Evolutionary conservation across 164 flowering plant species (phyloP).

Genomic region (Dillenia suffruticosa): DNA sequence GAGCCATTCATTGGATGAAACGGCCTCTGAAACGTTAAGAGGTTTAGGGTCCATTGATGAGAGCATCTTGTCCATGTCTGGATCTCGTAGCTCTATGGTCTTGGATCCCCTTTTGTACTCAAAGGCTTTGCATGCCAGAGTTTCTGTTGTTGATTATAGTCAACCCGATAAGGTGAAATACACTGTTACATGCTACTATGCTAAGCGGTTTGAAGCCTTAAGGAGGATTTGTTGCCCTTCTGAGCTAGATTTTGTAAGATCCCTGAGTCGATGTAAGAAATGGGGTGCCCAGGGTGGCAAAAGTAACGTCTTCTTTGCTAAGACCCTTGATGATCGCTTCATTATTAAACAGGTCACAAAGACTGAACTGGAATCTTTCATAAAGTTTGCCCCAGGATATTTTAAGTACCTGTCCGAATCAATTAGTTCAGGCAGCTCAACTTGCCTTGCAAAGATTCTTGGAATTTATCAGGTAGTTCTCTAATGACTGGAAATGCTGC

Average conservation of each 20-base stretch:
- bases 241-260: slow-evolving; percentile 78
- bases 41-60: slow-evolving; percentile 67
- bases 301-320: slow-evolving; percentile 95
- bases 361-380: slow-evolving; percentile 92
- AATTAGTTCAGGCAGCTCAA: slow-evolving; percentile 66
- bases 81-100: slow-evolving; percentile 49
- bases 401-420: slow-evolving; percentile 89
- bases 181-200: slow-evolving; percentile 82
- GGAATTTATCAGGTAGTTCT: slow-evolving; percentile 92
- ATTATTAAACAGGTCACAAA: slow-evolving; percentile 93
- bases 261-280: slow-evolving; percentile 92
- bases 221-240: slow-evolving; percentile 83
- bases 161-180: slow-evolving; percentile 79
- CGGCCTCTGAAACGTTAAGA: slow-evolving; percentile 37
- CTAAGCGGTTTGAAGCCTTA: slow-evolving; percentile 81
- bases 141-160: slow-evolving; percentile 65
- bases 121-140: slow-evolving; percentile 69
- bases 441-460: slow-evolving; percentile 90
- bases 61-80: slow-evolving; percentile 46
- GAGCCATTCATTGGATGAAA: slow-evolving; percentile 48
- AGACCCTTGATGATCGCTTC: slow-evolving; percentile 89
- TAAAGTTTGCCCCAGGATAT: slow-evolving; percentile 85
- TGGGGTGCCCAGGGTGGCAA: slow-evolving; percentile 99
- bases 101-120: slow-evolving; percentile 61
- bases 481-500: background rate